phyloP scores from a whole-genome alignment of 2,329 filamentous ascomycete species.

The Neophaeococcomyces aloes region DNA sequence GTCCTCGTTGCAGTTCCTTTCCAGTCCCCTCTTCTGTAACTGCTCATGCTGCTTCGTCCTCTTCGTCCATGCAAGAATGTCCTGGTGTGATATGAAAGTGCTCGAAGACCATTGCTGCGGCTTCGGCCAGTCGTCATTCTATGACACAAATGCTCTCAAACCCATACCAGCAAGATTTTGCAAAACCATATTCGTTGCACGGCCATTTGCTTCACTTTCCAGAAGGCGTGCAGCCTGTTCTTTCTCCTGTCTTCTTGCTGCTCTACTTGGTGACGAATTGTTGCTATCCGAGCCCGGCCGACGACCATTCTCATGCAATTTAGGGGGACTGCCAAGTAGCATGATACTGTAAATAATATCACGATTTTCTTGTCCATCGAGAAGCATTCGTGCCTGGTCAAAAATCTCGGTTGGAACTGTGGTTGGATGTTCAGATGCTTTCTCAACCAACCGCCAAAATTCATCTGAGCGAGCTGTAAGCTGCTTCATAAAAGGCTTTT shows the following conservation, averaged over 20 bases:
- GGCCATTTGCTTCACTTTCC: constrained; percentile 51
- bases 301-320: neutral
- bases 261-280: constrained; percentile 4
- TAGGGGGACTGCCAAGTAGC: constrained; percentile 13
- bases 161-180: constrained; percentile 59
- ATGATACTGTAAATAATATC: constrained; percentile 78
- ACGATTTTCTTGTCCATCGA: constrained; percentile 74
- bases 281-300: neutral
- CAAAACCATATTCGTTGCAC: constrained; percentile 65
- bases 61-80: too few species aligned
- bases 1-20: too few species aligned
- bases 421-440: constrained; percentile 44
- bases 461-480: constrained; percentile 55
- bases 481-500: constrained; percentile 36
- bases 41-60: too few species aligned
- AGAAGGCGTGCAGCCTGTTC: constrained; percentile 39
- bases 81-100: too few species aligned
- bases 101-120: too few species aligned
- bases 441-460: constrained; percentile 73
- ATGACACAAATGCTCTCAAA: constrained; percentile 3
- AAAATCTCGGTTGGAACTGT: constrained; percentile 1
- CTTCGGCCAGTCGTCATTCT: too few species aligned
- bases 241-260: constrained; percentile 3
- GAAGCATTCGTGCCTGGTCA: constrained; percentile 45
- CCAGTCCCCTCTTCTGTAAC: too few species aligned